These are phyloP conservation scores for Eimeria acervulina DNA, from an alignment of 169 alveolate species.

Conservation along the genomic window DNA sequence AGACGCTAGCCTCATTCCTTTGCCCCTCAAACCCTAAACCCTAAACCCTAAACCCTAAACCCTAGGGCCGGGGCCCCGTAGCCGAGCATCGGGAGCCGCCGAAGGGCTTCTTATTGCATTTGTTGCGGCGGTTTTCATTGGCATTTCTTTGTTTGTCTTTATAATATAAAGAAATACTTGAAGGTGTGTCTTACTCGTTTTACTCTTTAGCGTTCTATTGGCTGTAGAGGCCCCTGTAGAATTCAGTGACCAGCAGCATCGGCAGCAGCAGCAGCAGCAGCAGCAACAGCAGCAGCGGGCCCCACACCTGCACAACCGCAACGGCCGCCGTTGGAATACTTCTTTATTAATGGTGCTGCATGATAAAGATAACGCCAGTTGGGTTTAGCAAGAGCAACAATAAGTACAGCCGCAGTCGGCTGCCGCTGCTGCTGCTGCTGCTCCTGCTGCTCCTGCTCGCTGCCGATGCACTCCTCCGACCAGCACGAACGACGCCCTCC, in stretches of 20 bases:
- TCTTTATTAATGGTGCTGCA: neutral
- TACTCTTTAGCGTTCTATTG: no score
- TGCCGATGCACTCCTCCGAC: no score
- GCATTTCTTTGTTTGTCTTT: neutral
- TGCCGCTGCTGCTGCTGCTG: constrained; percentile 1
- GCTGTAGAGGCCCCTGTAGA: neutral
- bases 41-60: neutral
- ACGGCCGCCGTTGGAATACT: neutral
- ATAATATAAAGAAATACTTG: no score
- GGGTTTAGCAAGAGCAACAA: neutral
- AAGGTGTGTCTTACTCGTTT: no score
- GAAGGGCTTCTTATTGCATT: neutral
- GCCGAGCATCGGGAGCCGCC: constrained; percentile 7
- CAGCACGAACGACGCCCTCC: no score
- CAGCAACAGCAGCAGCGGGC: constrained; percentile 8
- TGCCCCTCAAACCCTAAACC: neutral
- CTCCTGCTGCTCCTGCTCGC: neutral
- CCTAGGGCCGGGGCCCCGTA: constrained; percentile 9
- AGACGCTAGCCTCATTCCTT: neutral
- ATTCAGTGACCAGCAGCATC: no score
- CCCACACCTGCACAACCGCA: neutral
- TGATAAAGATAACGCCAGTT: neutral
- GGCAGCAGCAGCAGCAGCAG: constrained; percentile 21
- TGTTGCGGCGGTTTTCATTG: no score
- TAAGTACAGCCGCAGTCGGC: neutral